phyloP scores from a whole-genome alignment of 176 grass and related monocot genomes.

The Musa beccarii region DNA sequence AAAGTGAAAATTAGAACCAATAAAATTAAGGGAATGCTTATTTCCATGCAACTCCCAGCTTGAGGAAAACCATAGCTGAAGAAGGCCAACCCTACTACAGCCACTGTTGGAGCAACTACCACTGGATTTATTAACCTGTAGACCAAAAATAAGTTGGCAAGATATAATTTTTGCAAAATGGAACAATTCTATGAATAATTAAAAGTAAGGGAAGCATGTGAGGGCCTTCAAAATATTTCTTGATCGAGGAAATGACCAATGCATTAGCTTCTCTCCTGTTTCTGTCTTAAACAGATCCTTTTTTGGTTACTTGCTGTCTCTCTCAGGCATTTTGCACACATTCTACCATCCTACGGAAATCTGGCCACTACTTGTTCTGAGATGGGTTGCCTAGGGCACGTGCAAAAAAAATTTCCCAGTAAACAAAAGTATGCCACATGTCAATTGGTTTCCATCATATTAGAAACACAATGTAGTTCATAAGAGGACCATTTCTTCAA shows the following conservation, averaged over 20 bases:
- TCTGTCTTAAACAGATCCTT: not conserved
- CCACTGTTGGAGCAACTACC: conserved; percentile 88
- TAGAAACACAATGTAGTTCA: no score
- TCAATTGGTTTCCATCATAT: no score
- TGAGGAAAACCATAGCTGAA: conserved; percentile 98
- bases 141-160: not conserved
- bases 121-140: conserved; percentile 95
- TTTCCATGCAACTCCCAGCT: conserved; percentile 89
- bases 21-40: conserved; percentile 83
- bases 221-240: not conserved
- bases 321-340: not conserved
- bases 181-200: not conserved
- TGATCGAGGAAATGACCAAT: not conserved
- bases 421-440: not conserved
- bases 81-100: conserved; percentile 76
- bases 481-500: no score
- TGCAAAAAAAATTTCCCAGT: not conserved
- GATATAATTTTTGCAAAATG: not conserved
- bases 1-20: conserved; percentile 89
- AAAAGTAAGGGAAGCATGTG: not conserved
- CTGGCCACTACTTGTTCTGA: not conserved
- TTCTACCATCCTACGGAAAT: not conserved
- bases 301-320: not conserved
- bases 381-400: not conserved
- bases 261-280: not conserved